Evolutionary conservation across 441 rosid species (phyloP).

Genomic region (Euphorbia celastroides): DNA sequence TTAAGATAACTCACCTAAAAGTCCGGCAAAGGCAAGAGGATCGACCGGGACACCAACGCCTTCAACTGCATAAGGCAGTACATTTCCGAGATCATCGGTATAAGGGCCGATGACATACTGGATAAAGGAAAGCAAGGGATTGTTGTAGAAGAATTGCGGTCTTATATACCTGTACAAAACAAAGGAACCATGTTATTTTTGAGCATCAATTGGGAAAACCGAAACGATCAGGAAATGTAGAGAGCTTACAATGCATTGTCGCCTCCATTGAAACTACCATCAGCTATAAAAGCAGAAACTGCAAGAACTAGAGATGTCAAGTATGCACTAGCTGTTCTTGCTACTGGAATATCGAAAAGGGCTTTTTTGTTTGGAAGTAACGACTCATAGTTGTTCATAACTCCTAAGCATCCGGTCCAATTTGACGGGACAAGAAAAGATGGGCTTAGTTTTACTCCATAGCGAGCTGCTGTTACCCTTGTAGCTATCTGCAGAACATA

Average conservation of each 20-base stretch:
- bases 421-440: slow-evolving; percentile 87
- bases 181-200: not conserved
- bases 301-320: slow-evolving; percentile 70
- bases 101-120: slow-evolving; percentile 85
- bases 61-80: slow-evolving; percentile 83
- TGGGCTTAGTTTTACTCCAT: slow-evolving; percentile 72
- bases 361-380: slow-evolving; percentile 79
- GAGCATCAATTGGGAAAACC: not conserved
- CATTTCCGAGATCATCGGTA: slow-evolving; percentile 82
- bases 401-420: slow-evolving; percentile 95
- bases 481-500: slow-evolving; percentile 58
- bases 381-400: slow-evolving; percentile 84
- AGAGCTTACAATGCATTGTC: slow-evolving; percentile 83
- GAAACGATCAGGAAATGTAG: not conserved
- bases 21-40: slow-evolving; percentile 95
- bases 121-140: slow-evolving; percentile 74
- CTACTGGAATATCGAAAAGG: slow-evolving; percentile 80
- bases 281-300: slow-evolving; percentile 62
- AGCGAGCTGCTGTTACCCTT: slow-evolving; percentile 64
- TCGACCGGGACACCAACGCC: slow-evolving; percentile 89
- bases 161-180: slow-evolving; percentile 60
- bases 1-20: slow-evolving; percentile 47
- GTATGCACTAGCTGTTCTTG: slow-evolving; percentile 79
- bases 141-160: slow-evolving; percentile 83
- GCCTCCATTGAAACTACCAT: slow-evolving; percentile 85